phyloP scores from a whole-genome alignment of 192 early-diverging fungal genomes.

The Entomortierella lignicola region DNA sequence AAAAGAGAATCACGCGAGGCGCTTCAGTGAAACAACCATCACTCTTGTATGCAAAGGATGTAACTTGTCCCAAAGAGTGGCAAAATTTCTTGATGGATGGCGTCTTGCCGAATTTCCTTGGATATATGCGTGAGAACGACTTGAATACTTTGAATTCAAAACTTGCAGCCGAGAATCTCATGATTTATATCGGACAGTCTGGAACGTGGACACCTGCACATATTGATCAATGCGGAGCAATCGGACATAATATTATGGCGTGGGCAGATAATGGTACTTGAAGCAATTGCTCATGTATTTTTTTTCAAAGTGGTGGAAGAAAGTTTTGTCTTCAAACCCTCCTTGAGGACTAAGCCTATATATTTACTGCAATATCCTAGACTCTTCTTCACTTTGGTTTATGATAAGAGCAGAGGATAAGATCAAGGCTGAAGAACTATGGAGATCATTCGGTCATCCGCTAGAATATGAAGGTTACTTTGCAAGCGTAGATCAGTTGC shows the following conservation, averaged over 20 bases:
- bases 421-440: constrained; percentile 21
- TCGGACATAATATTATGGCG: constrained; percentile 49
- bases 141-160: constrained; percentile 24
- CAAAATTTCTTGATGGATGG: constrained; percentile 9
- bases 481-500: constrained; percentile 32
- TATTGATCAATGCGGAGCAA: constrained; percentile 50
- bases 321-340: too few relatives aligned
- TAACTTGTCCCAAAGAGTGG: constrained; percentile 37
- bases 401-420: constrained; percentile 35
- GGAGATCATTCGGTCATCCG: constrained; percentile 25
- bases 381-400: constrained; percentile 42
- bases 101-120: constrained; percentile 22
- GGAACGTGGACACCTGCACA: constrained; percentile 53
- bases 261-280: constrained; percentile 41
- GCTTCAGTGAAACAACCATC: not conserved
- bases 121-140: constrained; percentile 42
- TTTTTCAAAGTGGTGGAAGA: too few relatives aligned
- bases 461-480: constrained; percentile 48
- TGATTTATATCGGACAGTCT: constrained; percentile 47
- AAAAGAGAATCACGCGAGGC: not conserved
- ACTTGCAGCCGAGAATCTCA: constrained; percentile 45
- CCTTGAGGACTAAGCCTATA: too few relatives aligned
- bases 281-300: not conserved
- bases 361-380: constrained; percentile 6
- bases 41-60: constrained; percentile 40